These are phyloP conservation scores for Triangularia setosa DNA, from an alignment of 2,329 filamentous ascomycete genomes.

Conservation along the genomic window DNA sequence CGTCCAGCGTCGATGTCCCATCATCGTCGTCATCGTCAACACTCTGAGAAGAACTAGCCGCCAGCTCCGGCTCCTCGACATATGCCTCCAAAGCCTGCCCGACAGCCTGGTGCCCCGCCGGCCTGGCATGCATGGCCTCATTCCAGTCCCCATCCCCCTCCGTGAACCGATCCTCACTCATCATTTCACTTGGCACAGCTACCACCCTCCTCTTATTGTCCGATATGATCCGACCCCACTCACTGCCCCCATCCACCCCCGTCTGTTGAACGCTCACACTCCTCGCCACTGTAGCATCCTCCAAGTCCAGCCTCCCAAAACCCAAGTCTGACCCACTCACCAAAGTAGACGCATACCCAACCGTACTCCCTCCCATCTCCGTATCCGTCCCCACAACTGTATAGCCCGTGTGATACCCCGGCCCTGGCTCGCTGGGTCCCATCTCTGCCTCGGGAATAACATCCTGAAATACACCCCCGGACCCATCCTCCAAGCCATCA, in stretches of 20 bases:
- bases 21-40: constrained; percentile 14
- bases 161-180: constrained; percentile 35
- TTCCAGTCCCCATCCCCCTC: constrained; percentile 26
- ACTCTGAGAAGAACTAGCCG: background rate
- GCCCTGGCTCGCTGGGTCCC: constrained; percentile 45
- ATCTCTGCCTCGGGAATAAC: constrained; percentile 40
- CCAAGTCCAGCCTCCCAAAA: constrained; percentile 33
- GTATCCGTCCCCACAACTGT: constrained; percentile 32
- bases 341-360: constrained; percentile 29
- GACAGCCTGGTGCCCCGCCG: constrained; percentile 29
- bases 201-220: background rate
- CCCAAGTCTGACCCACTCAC: constrained; percentile 35
- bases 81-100: constrained; percentile 21
- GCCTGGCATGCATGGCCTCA: constrained; percentile 34
- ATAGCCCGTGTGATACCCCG: constrained; percentile 43
- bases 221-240: background rate
- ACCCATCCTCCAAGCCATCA: constrained; percentile 50
- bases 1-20: constrained; percentile 23
- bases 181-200: constrained; percentile 4
- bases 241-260: constrained; percentile 10
- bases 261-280: constrained; percentile 39
- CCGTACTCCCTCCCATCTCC: constrained; percentile 16
- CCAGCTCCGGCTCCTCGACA: constrained; percentile 14
- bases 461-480: constrained; percentile 46
- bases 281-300: constrained; percentile 32